Conservation (phyloP, 2,329 filamentous ascomycete species). For the Aspergillus uvarum region DNA sequence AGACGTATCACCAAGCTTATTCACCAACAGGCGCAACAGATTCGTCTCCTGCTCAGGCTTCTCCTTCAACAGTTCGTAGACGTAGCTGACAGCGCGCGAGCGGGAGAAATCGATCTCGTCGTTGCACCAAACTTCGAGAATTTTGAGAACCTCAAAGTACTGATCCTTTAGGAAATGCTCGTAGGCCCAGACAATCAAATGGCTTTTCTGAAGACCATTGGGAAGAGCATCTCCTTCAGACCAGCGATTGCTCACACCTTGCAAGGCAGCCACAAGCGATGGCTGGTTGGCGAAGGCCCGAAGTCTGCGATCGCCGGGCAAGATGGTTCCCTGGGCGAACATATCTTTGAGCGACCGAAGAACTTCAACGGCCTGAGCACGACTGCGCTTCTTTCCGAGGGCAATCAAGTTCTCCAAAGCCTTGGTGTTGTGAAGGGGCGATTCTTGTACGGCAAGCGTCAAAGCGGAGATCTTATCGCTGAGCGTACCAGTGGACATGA, state of each 20-base stretch:
- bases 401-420: conserved; percentile 80
- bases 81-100: conserved; percentile 81
- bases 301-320: conserved; percentile 80
- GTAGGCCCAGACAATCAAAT: conserved; percentile 85
- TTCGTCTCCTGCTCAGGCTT: conserved; percentile 98
- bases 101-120: conserved; percentile 95
- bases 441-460: conserved; percentile 92
- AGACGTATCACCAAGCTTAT: conserved; percentile 93
- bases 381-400: conserved; percentile 88
- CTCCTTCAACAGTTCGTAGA: conserved; percentile 87
- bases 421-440: conserved; percentile 87
- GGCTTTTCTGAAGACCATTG: conserved; percentile 68
- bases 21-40: conserved; percentile 82
- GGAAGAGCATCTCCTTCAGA: conserved; percentile 68
- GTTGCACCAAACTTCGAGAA: conserved; percentile 87
- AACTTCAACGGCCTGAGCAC: conserved; percentile 89
- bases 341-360: conserved; percentile 91
- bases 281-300: conserved; percentile 78
- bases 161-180: conserved; percentile 94
- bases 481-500: conserved; percentile 93
- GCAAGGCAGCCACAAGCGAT: conserved; percentile 68
- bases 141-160: conserved; percentile 90
- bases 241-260: conserved; percentile 65
- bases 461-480: conserved; percentile 96
- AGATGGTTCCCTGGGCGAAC: conserved; percentile 79